Evolutionary conservation across 2,329 filamentous ascomycete genomes (phyloP).

Genomic region (Cladosporium sp.): DNA sequence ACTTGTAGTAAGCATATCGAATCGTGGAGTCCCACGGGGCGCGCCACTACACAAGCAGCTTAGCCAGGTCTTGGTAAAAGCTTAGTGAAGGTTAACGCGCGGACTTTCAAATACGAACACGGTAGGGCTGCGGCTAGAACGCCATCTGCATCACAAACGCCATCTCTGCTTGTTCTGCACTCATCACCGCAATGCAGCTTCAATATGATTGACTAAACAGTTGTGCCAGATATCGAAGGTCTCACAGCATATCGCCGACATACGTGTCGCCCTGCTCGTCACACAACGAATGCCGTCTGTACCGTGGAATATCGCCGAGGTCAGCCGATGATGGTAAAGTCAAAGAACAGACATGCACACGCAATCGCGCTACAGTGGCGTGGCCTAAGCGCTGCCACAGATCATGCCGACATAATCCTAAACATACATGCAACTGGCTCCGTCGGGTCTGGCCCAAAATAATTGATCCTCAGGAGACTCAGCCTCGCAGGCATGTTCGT

Average conservation of each 20-base stretch:
- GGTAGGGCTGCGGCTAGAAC: slow-evolving; percentile 1
- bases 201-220: not conserved
- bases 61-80: not conserved
- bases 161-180: not conserved
- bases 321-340: not conserved
- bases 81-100: slow-evolving; percentile 2
- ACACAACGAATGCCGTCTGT: not conserved
- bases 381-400: slow-evolving; percentile 1
- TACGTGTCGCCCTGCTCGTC: not conserved
- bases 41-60: not conserved
- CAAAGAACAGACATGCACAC: slow-evolving; percentile 4
- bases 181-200: not conserved
- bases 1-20: not conserved
- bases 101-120: not conserved
- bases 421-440: not conserved
- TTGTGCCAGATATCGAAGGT: not conserved
- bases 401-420: not conserved
- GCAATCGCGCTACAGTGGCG: not conserved
- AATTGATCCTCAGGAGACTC: not conserved
- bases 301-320: not conserved
- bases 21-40: not conserved
- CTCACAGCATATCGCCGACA: not conserved
- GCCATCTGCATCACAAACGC: slow-evolving; percentile 2
- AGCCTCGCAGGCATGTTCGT: not conserved
- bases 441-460: not conserved